Evolutionary conservation across 441 rosid species (phyloP).

Genomic region (Erodium texanum): DNA sequence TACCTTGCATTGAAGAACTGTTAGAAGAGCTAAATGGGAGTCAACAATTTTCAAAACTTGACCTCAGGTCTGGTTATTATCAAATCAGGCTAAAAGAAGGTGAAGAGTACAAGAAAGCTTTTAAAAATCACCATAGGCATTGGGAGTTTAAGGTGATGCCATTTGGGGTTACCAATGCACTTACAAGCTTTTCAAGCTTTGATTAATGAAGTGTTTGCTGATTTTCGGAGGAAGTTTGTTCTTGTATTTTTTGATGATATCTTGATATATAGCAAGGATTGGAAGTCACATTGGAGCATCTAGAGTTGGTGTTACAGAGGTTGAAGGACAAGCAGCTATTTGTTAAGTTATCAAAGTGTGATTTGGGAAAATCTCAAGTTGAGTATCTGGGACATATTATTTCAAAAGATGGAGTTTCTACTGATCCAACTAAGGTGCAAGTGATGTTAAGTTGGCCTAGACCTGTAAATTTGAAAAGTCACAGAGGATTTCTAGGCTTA

Average conservation of each 20-base stretch:
- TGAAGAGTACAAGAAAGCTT: neutral
- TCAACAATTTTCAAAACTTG: neutral
- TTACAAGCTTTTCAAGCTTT: neutral
- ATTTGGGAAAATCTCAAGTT: neutral
- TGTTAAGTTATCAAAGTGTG: neutral
- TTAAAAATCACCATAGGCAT: neutral
- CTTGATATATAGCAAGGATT: neutral
- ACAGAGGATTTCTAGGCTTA: neutral
- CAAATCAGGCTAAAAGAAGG: neutral
- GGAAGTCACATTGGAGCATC: neutral
- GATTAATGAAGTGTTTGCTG: neutral
- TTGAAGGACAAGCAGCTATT: neutral
- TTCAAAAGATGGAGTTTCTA: neutral
- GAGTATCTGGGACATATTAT: slow-evolving; percentile 1
- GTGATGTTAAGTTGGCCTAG: neutral
- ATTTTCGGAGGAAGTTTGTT: neutral
- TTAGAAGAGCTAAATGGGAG: slow-evolving; percentile 4
- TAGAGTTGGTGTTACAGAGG: neutral
- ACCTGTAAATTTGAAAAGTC: neutral
- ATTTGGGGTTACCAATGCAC: slow-evolving; percentile 7
- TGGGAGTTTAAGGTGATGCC: neutral
- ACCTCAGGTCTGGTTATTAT: neutral
- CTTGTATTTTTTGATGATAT: neutral
- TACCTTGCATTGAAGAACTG: neutral
- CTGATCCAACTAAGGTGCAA: neutral